Base-by-base conservation (phyloP, 768 basidiomycete species). In the Russula olivacea region DNA sequence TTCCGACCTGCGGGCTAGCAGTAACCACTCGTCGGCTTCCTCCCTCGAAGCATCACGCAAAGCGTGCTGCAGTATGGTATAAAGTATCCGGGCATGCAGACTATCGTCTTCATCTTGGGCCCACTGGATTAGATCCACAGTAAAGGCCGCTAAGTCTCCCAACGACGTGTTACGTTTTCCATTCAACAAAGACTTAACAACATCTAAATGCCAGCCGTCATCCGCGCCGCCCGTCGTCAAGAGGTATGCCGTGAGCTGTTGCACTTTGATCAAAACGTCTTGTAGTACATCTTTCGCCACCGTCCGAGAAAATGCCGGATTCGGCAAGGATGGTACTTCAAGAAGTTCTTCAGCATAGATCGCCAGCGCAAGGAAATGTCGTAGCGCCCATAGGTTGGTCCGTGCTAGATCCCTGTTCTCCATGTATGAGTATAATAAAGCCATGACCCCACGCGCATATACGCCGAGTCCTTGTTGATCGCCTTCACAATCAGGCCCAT, bases 11-110 rank as follows among this genome's bases (percentile, higher is more conserved):
- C 86, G 80, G 2, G 83, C 88, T n/a, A 89, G 75, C 3, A 75
- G 70, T 51, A 97, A 72, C 93, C 96, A 96, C 47, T 79, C 71
- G 63, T 93, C 93, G 0, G 83, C 85, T 66, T 95, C 92, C 0
- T 74, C 76, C 50, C 76, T 79, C 3, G 81, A 81, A 0, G 86
- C 78, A 47, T 84, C 85, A 55, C 80, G 77, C 52, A 89, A 72
- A 63, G 83, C 67, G 70, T 85, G 79, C 62, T 81, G 80, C 41
- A 97, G 69, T 6, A 93, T 76, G 23, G 76, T 74, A 51, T 81
- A 76, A 30, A 97, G 72, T 12, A 89, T 76, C 2, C 89, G 78
- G 10, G 83, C 71, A 58, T 88, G 84, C 25, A 83, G 74, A 4
- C 81, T 71, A 38, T 74, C 76, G 68, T 89, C 84, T 12, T 69